phyloP scores from a whole-genome alignment of 495 filamentous ascomycete species.

The Rhypophila decipiens region DNA sequence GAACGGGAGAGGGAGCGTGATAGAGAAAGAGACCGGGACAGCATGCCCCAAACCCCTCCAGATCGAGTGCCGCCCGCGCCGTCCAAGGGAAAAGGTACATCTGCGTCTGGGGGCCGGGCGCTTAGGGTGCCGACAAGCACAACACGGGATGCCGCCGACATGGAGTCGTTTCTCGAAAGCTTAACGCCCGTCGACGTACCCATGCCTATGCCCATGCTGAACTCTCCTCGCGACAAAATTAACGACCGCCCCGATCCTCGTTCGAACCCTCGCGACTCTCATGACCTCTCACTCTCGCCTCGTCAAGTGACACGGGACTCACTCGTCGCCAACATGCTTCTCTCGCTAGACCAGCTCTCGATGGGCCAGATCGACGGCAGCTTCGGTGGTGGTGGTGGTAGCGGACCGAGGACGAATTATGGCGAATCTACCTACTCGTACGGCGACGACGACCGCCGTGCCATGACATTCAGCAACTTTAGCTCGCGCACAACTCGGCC shows the following conservation, averaged over 20 bases:
- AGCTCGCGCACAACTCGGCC: conserved; percentile 34
- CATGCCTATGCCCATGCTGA: conserved; percentile 10
- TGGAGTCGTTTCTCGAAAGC: conserved; percentile 27
- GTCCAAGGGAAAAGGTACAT: conserved; percentile 7
- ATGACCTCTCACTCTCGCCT: conserved; percentile 75
- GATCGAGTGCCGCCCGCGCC: conserved; percentile 9
- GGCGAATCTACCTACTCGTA: conserved; percentile 23
- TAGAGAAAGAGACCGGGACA: neutral
- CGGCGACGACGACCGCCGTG: conserved; percentile 23
- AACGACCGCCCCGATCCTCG: conserved; percentile 27
- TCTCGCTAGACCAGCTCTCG: conserved; percentile 77
- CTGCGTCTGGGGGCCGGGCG: conserved; percentile 14
- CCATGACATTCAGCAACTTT: conserved; percentile 30
- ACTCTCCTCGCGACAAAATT: too few relatives aligned
- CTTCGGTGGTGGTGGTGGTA: conserved; percentile 8
- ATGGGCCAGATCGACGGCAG: conserved; percentile 39
- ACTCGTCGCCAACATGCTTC: conserved; percentile 85
- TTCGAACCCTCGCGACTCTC: conserved; percentile 58
- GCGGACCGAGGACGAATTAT: conserved; percentile 13
- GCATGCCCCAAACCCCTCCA: conserved; percentile 14
- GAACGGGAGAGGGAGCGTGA: neutral
- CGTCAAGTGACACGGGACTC: conserved; percentile 75
- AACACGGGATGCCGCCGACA: conserved; percentile 20
- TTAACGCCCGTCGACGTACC: conserved; percentile 26
- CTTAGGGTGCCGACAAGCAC: conserved; percentile 16